Conservation (phyloP, 176 grass and related monocot genomes). For the Avena eriantha region DNA sequence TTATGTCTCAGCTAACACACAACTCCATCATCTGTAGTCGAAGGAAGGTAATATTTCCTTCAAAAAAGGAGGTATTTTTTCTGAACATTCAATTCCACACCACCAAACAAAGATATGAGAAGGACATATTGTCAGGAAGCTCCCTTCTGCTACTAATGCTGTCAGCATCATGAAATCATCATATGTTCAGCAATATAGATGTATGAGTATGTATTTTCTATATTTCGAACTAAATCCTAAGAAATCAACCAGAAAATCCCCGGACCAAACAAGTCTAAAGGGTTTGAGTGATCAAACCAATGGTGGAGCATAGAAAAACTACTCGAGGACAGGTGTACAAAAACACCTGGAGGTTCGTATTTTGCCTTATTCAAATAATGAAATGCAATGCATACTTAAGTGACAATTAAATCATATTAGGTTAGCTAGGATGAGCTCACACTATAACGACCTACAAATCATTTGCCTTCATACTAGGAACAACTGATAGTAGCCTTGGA, state of each 20-base stretch:
- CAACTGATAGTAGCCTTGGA: conserved; percentile 35
- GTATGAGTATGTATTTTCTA: conserved; percentile 3
- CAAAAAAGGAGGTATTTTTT: not conserved
- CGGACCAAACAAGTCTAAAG: not conserved
- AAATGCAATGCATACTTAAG: conserved; percentile 49
- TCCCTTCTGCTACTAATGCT: conserved; percentile 35
- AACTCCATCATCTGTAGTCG: conserved; percentile 22
- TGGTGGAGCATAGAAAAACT: conserved; percentile 37
- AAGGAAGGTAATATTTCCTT: conserved; percentile 28
- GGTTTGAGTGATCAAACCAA: conserved; percentile 40
- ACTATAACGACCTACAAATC: conserved; percentile 45
- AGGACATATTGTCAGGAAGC: conserved; percentile 36
- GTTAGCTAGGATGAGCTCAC: conserved; percentile 45
- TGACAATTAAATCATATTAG: conserved; percentile 46
- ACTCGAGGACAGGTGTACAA: conserved; percentile 35
- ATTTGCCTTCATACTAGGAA: conserved; percentile 43
- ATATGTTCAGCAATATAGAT: conserved; percentile 32
- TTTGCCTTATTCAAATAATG: conserved; percentile 44
- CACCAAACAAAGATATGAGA: conserved; percentile 19
- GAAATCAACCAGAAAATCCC: not conserved
- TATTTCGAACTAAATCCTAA: not conserved
- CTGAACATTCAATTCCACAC: conserved; percentile 27
- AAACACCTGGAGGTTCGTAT: conserved; percentile 36
- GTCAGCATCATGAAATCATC: conserved; percentile 44
- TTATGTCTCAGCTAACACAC: conserved; percentile 27